phyloP scores from a whole-genome alignment of 192 early-diverging fungal species.

The Backusella circina region DNA sequence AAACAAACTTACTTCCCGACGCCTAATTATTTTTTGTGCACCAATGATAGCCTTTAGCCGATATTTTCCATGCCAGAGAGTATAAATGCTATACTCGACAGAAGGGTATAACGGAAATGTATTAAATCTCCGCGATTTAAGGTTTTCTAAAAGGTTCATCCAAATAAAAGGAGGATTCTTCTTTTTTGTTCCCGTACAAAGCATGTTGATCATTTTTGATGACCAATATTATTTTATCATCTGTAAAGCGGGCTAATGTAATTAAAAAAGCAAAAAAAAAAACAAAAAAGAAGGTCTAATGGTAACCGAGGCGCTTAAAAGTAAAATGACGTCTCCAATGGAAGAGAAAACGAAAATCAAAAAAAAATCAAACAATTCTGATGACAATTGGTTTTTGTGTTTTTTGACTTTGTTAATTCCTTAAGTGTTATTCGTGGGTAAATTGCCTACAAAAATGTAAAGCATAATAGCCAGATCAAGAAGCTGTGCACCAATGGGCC shows the following conservation, averaged over 20 bases:
- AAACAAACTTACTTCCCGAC: not conserved
- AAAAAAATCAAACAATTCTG: not conserved
- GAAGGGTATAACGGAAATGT: conserved; percentile 12
- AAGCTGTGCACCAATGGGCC: not conserved
- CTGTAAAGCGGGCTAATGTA: not conserved
- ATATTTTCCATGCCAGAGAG: conserved; percentile 2
- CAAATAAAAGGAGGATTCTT: not conserved
- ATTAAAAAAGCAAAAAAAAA: not conserved
- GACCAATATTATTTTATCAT: not conserved
- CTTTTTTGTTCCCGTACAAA: not conserved
- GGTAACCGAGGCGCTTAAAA: not conserved
- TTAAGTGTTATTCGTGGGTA: conserved; percentile 3
- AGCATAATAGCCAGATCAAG: not conserved
- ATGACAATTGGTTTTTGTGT: not conserved
- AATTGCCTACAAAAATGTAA: not conserved
- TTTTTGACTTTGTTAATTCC: not conserved
- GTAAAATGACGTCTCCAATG: not conserved
- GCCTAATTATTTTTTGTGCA: conserved; percentile 1
- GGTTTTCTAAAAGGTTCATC: not conserved
- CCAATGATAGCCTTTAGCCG: conserved; percentile 3
- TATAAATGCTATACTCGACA: not conserved
- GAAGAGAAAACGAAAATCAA: not conserved
- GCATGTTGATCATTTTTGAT: not conserved
- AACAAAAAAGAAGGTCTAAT: not conserved
- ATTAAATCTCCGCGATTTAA: conserved; percentile 9